Evolutionary conservation across 306 rosid species (phyloP).

Genomic region (Cicer chorassanicum): DNA sequence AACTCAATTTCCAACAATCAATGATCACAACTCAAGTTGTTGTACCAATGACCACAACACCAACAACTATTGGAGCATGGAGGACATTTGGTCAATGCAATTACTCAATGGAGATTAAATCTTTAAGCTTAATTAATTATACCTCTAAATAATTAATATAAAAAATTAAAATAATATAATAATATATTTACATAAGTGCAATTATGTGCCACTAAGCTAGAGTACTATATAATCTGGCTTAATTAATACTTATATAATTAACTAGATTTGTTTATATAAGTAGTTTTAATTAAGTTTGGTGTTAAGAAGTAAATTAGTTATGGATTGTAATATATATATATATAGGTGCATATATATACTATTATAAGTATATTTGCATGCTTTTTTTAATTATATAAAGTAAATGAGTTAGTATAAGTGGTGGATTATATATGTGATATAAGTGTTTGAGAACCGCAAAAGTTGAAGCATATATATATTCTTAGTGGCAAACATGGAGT

Average conservation of each 20-base stretch:
- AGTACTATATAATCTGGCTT: constrained; percentile 15
- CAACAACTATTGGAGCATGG: constrained; percentile 81
- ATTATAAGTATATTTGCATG: constrained; percentile 28
- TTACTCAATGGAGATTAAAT: constrained; percentile 62
- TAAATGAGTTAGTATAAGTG: constrained; percentile 26
- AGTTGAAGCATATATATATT: constrained; percentile 43
- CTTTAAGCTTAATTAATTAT: not conserved
- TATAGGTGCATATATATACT: constrained; percentile 42
- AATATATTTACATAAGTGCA: constrained; percentile 33
- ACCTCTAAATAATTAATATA: constrained; percentile 11
- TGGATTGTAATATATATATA: constrained; percentile 51
- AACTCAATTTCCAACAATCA: constrained; percentile 42
- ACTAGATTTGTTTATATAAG: constrained; percentile 50
- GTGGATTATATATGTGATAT: constrained; percentile 32
- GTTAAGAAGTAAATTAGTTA: constrained; percentile 34
- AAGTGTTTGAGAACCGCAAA: constrained; percentile 46
- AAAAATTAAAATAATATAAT: not conserved
- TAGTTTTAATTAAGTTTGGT: constrained; percentile 39
- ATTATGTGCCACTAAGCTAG: constrained; percentile 40
- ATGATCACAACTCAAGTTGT: constrained; percentile 49
- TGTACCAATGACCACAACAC: constrained; percentile 49
- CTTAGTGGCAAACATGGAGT: constrained; percentile 28
- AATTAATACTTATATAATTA: constrained; percentile 21
- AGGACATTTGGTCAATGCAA: constrained; percentile 96
- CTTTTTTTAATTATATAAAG: constrained; percentile 19